Evolutionary conservation across 83 land plant species (phyloP).

Genomic region (Thuja plicata): DNA sequence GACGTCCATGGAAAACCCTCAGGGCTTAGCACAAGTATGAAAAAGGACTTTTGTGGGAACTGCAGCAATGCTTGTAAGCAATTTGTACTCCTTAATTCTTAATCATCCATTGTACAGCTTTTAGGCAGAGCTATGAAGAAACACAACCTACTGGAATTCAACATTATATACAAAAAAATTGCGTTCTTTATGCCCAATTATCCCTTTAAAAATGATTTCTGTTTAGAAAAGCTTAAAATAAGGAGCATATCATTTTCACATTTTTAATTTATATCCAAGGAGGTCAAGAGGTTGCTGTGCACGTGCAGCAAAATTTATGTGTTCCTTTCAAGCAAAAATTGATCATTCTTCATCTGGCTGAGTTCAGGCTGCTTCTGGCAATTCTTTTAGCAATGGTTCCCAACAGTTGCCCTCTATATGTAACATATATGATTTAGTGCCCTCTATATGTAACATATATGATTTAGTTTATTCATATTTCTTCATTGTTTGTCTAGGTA

Average conservation of each 20-base stretch:
- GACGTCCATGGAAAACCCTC: conserved; percentile 39
- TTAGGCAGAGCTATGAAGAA: not conserved
- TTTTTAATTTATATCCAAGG: not conserved
- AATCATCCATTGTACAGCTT: not conserved
- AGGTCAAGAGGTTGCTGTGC: not conserved
- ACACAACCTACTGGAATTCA: not conserved
- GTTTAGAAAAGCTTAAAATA: no score
- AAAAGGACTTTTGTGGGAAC: not conserved
- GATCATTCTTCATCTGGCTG: not conserved
- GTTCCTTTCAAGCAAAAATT: not conserved
- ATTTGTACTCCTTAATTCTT: not conserved
- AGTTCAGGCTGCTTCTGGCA: not conserved
- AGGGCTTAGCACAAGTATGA: conserved; percentile 48
- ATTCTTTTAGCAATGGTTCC: not conserved
- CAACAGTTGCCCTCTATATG: not conserved
- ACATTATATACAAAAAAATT: not conserved
- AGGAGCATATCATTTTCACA: no score
- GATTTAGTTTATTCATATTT: not conserved
- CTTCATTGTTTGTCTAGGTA: not conserved
- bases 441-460: no score
- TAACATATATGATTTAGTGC: no score
- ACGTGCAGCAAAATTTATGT: not conserved
- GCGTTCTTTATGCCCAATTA: no score
- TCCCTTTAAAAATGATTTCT: no score
- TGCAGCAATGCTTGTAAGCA: not conserved